Evolutionary conservation across 2,329 filamentous ascomycete genomes (phyloP).

Genomic region (Blastomyces parvus): DNA sequence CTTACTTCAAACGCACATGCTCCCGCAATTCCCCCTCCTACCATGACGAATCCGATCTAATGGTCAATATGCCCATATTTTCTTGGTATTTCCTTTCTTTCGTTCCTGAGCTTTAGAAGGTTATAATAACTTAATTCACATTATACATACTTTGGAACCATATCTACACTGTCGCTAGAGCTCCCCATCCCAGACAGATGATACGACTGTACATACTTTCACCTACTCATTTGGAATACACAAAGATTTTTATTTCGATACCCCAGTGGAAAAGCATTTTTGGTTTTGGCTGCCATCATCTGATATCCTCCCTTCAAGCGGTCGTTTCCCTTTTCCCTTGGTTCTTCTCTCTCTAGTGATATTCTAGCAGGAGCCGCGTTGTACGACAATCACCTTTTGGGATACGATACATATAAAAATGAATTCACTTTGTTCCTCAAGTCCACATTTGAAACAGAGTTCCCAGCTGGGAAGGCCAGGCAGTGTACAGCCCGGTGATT

Average conservation of each 20-base stretch:
- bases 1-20: not conserved
- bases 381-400: not conserved
- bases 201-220: not conserved
- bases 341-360: not conserved
- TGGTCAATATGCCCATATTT: not conserved
- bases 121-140: conserved; percentile 1
- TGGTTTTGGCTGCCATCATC: not conserved
- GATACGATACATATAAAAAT: not conserved
- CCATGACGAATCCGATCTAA: conserved; percentile 12
- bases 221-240: not conserved
- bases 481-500: not conserved
- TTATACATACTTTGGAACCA: not conserved
- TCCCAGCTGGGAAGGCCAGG: not conserved
- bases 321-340: not conserved
- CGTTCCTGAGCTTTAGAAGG: not conserved
- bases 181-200: not conserved
- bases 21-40: conserved; percentile 2
- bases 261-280: not conserved
- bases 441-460: not conserved
- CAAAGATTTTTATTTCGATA: not conserved
- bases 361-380: not conserved
- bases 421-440: not conserved
- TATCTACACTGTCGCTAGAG: not conserved
- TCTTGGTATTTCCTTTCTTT: not conserved
- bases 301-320: not conserved